These are phyloP conservation scores for Lepiota subincarnata DNA, from an alignment of 768 basidiomycete genomes.

Conservation along the genomic window DNA sequence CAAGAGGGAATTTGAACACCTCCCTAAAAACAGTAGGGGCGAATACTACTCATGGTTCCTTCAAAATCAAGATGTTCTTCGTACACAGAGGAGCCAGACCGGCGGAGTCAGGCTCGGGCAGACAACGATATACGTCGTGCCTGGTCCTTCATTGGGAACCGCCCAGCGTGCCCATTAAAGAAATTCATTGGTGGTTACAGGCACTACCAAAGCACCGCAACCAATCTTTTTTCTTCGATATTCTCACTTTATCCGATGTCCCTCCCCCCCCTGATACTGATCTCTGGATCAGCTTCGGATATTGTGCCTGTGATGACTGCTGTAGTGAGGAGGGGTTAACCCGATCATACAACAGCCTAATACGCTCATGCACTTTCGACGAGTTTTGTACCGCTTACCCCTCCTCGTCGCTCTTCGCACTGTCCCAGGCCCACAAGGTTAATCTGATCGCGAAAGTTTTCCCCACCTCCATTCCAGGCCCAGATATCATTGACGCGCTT, in stretches of 20 bases:
- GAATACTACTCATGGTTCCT: constrained; percentile 37
- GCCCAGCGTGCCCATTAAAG: too few relatives aligned
- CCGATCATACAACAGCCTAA: too few relatives aligned
- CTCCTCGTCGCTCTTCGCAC: constrained; percentile 18
- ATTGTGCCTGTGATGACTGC: constrained; percentile 16
- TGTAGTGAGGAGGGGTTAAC: too few relatives aligned
- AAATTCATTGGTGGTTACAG: too few relatives aligned
- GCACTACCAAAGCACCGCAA: too few relatives aligned
- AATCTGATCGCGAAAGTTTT: too few relatives aligned
- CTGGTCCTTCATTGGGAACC: not conserved
- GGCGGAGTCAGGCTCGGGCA: not conserved
- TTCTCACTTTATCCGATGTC: not conserved
- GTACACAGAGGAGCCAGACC: constrained; percentile 2
- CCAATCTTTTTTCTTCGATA: not conserved
- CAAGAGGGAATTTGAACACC: constrained; percentile 20
- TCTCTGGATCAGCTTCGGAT: constrained; percentile 23
- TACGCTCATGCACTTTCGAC: constrained; percentile 29
- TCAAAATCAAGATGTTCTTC: constrained; percentile 27
- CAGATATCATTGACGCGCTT: too few relatives aligned
- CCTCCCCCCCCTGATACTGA: constrained; percentile 15
- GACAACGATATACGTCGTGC: not conserved
- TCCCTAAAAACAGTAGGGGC: constrained; percentile 20
- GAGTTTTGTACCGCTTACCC: constrained; percentile 28
- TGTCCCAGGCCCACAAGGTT: constrained; percentile 23
- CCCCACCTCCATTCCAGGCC: too few relatives aligned